phyloP scores from a whole-genome alignment of 192 early-diverging fungal species.

The Radiomyces spectabilis region DNA sequence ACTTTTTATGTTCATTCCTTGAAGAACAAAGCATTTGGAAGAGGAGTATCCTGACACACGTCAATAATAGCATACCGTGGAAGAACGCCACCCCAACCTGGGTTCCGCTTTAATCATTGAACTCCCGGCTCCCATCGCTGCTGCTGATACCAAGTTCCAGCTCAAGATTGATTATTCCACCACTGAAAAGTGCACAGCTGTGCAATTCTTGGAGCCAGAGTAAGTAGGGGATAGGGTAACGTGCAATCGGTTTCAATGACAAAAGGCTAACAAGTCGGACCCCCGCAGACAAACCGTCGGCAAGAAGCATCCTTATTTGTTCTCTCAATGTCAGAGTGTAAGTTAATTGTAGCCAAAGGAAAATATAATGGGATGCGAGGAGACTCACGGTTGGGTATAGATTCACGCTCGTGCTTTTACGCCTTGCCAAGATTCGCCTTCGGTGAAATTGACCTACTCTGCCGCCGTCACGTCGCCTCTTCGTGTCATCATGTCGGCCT shows the following conservation, averaged over 20 bases:
- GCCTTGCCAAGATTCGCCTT: conserved; percentile 86
- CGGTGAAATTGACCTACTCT: conserved; percentile 84
- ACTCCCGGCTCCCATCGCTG: conserved; percentile 34
- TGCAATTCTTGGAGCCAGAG: conserved; percentile 86
- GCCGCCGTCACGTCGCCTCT: conserved; percentile 76
- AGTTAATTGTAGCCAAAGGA: no score
- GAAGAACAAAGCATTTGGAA: neutral
- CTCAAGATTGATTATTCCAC: conserved; percentile 73
- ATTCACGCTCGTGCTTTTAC: conserved; percentile 91
- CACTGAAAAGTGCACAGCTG: conserved; percentile 74
- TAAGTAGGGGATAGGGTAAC: no score
- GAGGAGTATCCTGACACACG: neutral
- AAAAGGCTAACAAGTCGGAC: neutral
- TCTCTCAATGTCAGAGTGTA: conserved; percentile 90
- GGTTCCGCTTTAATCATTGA: conserved; percentile 66
- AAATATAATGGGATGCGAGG: no score
- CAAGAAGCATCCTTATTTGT: conserved; percentile 89
- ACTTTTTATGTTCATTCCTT: no score
- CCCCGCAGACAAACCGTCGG: conserved; percentile 81
- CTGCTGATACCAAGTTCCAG: conserved; percentile 37
- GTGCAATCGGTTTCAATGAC: no score
- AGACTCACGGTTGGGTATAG: no score
- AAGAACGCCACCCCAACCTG: conserved; percentile 51
- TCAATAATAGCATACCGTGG: conserved; percentile 38
- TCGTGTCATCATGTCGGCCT: conserved; percentile 91